Base-by-base conservation (phyloP, 345 rosid species). In the Theobroma cacao region DNA sequence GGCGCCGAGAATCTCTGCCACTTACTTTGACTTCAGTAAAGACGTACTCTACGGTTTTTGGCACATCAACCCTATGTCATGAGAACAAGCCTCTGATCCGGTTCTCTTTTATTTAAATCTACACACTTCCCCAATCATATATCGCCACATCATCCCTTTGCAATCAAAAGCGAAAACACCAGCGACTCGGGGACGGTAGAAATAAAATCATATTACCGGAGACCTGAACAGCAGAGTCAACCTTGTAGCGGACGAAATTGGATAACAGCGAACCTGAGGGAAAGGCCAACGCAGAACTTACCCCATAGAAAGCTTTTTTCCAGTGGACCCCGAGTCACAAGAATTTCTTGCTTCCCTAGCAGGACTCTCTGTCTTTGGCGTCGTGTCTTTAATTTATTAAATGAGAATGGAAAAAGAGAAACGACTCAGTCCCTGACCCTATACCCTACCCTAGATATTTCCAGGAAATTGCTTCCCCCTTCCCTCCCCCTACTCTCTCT, bases 391-490 rank as follows among this genome's bases (percentile, higher is more conserved):
- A 36, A 30, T 61, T 61, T 30, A n/a, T n/a, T n/a, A 41, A 41
- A 41, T 6, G 9, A 6, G 10, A 41, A 41, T 6, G 7, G 41
- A 38, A 7, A 2, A 18, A 24, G 22, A 75, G n/a, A 26, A 17
- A 8, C 34, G 12, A 62, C n/a, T 14, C 30, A 26, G 30, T 8
- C 60, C 33, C 77, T 12, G 45, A 2, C 40, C n/a, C 40, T 12
- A 15, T 34, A 36, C 66, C 77, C 65, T 20, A 10, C 31, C 73
- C 28, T 28, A 11, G 63, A 13, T 36, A n/a, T 28, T 76, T 76
- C 79, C 63, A 2, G 28, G 73, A 76, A n/a, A 15, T 17, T 74
- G 72, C 80, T 59, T 56, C 64, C 31, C 9, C 66, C 50, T 77
- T 78, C 80, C 53, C 66, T 72, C 56, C 61, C 74, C n/a, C n/a